Conservation (phyloP, 257 asterid genomes). For the Cordia subcordata region DNA sequence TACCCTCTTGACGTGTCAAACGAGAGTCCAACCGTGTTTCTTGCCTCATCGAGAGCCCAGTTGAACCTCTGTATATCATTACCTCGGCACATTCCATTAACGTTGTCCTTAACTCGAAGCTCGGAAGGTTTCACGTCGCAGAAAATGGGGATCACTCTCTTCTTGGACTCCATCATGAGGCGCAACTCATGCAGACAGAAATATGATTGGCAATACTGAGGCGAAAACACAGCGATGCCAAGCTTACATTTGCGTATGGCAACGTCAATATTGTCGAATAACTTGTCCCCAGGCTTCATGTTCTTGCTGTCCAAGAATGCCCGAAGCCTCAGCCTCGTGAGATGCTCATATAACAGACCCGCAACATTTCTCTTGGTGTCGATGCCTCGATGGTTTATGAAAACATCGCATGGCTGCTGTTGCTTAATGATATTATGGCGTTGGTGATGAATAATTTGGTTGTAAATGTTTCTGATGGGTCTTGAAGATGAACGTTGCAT, state of each 20-base stretch:
- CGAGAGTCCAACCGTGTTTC: slow-evolving; percentile 67
- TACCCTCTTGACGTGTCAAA: slow-evolving; percentile 69
- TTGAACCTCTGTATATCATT: slow-evolving; percentile 39
- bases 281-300: slow-evolving; percentile 77
- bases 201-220: slow-evolving; percentile 68
- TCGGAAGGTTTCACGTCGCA: slow-evolving; percentile 78
- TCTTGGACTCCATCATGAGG: slow-evolving; percentile 47
- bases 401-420: slow-evolving; percentile 48
- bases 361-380: slow-evolving; percentile 80
- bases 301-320: slow-evolving; percentile 82
- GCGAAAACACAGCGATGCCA: slow-evolving; percentile 72
- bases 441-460: slow-evolving; percentile 21
- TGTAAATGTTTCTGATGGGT: slow-evolving; percentile 23
- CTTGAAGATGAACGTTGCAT: slow-evolving; percentile 52
- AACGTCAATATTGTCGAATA: slow-evolving; percentile 54
- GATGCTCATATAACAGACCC: slow-evolving; percentile 59
- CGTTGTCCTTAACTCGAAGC: slow-evolving; percentile 40
- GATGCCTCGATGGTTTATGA: slow-evolving; percentile 75
- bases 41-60: slow-evolving; percentile 68
- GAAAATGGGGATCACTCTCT: slow-evolving; percentile 62
- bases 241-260: slow-evolving; percentile 57
- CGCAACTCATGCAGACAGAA: slow-evolving; percentile 72
- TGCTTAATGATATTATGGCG: neutral
- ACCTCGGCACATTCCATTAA: slow-evolving; percentile 23
- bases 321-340: slow-evolving; percentile 31